These are phyloP conservation scores for Debaryomycetaceae sp. DNA, from an alignment of 1,139 yeast genomes.

Conservation along the genomic window DNA sequence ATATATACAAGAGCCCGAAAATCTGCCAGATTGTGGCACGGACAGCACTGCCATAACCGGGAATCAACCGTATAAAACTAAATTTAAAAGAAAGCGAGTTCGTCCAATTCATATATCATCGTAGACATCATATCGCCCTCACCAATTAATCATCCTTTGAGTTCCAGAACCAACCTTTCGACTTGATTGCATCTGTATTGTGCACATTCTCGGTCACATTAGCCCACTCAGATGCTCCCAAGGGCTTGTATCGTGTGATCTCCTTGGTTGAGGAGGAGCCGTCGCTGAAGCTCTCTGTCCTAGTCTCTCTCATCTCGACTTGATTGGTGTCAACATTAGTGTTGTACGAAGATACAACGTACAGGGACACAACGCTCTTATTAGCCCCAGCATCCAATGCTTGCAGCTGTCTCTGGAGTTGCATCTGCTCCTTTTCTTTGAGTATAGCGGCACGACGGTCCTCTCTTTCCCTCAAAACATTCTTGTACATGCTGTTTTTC, in stretches of 20 bases:
- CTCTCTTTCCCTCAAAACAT: conserved; percentile 27
- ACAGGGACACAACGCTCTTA: not conserved
- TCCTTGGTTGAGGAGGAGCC: conserved; percentile 53
- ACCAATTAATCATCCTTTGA: conserved; percentile 3
- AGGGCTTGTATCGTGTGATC: conserved; percentile 35
- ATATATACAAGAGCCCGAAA: not conserved
- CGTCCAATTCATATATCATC: too few species aligned
- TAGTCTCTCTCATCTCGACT: conserved; percentile 50
- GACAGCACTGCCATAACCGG: too few species aligned
- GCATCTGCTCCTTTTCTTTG: conserved; percentile 5
- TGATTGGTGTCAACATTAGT: conserved; percentile 52
- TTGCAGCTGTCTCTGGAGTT: not conserved
- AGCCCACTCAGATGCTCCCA: conserved; percentile 31
- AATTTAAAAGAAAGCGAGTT: too few species aligned
- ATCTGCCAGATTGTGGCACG: too few species aligned
- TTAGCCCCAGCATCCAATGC: not conserved
- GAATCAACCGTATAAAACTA: too few species aligned
- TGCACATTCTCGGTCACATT: conserved; percentile 20
- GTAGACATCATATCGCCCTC: too few species aligned
- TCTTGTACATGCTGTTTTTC: conserved; percentile 54
- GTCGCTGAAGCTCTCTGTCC: conserved; percentile 57
- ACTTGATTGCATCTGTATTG: conserved; percentile 2
- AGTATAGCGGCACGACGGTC: conserved; percentile 5
- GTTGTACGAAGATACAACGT: conserved; percentile 34
- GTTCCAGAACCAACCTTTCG: conserved; percentile 17